These are phyloP conservation scores for Cordyceps militaris DNA, from an alignment of 2,329 filamentous ascomycete species.

Conservation along the genomic window DNA sequence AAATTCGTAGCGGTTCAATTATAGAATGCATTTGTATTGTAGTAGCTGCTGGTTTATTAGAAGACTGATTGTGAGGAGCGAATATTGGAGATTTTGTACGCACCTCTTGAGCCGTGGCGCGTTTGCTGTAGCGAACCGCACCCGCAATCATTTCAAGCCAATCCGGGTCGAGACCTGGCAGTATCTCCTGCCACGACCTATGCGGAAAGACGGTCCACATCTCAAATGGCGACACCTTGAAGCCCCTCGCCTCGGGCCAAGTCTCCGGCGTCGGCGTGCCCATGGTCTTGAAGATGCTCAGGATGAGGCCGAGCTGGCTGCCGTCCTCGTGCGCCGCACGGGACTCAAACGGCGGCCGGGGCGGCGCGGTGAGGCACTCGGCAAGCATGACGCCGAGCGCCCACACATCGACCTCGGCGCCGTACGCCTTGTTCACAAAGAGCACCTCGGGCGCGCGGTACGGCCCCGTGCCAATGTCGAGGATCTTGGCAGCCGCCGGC, in stretches of 20 bases:
- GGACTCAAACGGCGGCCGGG: slow-evolving; percentile 70
- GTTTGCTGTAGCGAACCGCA: slow-evolving; percentile 63
- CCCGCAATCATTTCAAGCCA: slow-evolving; percentile 59
- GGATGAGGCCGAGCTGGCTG: slow-evolving; percentile 82
- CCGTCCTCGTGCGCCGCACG: slow-evolving; percentile 68
- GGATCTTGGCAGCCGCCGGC: slow-evolving; percentile 63
- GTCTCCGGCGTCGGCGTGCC: slow-evolving; percentile 73
- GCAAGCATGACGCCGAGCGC: slow-evolving; percentile 76
- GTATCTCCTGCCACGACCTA: slow-evolving; percentile 60
- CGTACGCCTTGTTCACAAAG: slow-evolving; percentile 74
- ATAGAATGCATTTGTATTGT: slow-evolving; percentile 4
- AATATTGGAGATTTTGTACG: not conserved
- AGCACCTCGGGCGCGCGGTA: slow-evolving; percentile 88
- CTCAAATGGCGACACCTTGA: slow-evolving; percentile 75
- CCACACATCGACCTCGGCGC: slow-evolving; percentile 77
- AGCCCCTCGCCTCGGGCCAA: slow-evolving; percentile 72
- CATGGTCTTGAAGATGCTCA: slow-evolving; percentile 86
- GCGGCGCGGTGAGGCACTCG: slow-evolving; percentile 55
- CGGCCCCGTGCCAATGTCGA: slow-evolving; percentile 87
- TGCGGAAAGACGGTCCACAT: slow-evolving; percentile 73
- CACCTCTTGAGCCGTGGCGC: slow-evolving; percentile 55
- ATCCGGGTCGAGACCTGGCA: slow-evolving; percentile 51
- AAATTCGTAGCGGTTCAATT: slow-evolving; percentile 11
- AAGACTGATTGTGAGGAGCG: too few species aligned
- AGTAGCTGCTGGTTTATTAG: not conserved